These are phyloP conservation scores for Nitzschia sp. DNA, from an alignment of 108 stramenopile genomes.

Conservation along the genomic window DNA sequence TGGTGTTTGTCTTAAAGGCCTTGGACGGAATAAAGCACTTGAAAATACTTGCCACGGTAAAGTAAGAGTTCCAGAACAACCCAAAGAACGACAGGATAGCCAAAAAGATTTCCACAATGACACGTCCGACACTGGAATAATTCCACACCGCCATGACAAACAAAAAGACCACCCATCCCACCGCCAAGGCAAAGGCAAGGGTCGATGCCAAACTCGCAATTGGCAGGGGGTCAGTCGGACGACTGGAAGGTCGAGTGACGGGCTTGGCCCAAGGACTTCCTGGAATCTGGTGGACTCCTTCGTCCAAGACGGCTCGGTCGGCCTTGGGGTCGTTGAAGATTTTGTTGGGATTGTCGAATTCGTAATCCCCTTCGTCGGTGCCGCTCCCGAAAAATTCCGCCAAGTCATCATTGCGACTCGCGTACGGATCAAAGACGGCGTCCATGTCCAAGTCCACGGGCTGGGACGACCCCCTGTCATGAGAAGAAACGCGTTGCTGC, in stretches of 20 bases:
- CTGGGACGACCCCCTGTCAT: background rate
- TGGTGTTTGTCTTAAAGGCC: conserved; percentile 52
- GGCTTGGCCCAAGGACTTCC: conserved; percentile 58
- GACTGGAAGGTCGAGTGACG: conserved; percentile 31
- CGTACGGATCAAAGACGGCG: conserved; percentile 36
- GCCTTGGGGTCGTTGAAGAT: conserved; percentile 33
- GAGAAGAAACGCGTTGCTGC: too few species aligned
- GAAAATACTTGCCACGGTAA: conserved; percentile 41
- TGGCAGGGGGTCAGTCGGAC: conserved; percentile 48
- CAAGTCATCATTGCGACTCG: conserved; percentile 27
- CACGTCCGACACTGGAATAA: conserved; percentile 28
- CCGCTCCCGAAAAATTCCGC: conserved; percentile 29
- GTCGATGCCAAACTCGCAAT: conserved; percentile 43
- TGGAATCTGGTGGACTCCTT: conserved; percentile 46
- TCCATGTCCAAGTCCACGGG: conserved; percentile 28
- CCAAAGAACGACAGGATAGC: conserved; percentile 51
- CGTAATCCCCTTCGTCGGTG: background rate
- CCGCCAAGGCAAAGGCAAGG: conserved; percentile 32
- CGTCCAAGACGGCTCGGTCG: conserved; percentile 30
- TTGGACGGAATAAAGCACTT: conserved; percentile 56
- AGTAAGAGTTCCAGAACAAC: conserved; percentile 60
- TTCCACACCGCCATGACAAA: conserved; percentile 43
- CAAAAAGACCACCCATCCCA: conserved; percentile 26
- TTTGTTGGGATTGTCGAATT: conserved; percentile 22
- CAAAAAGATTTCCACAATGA: conserved; percentile 45